Base-by-base conservation (phyloP, 441 rosid species). In the Codiaeum variegatum region DNA sequence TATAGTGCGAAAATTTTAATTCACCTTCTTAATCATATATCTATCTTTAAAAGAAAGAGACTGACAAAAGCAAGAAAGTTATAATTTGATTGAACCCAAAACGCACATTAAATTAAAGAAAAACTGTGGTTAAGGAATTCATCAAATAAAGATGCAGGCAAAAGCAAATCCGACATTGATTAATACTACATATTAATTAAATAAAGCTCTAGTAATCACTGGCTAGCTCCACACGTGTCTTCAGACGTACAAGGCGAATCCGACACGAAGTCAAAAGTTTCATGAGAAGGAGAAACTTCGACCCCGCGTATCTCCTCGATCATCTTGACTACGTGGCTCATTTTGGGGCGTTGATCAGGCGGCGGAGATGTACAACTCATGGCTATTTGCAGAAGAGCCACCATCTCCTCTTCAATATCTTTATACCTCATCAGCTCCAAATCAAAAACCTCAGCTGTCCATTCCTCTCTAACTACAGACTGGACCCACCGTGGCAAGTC, bases 401-500 rank as follows among this genome's bases (percentile, higher is more conserved):
- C 92, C 97, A 92, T 91, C 85, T 92, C 96, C 82, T 82, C 97
- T 79, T 92, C 95, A 28, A 79, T 77, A 4, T 83, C 86, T 83
- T 86, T 91, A 55, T 86, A 78, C 83, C 94, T 87, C 75, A 88
- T 84, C 64, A 94, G 90, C 86, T 94, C 98, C 38, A 90, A 75
- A 76, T 94, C 98, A n/a, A 91, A 91, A 32, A 92, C 98, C 80
- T 92, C 98, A 0, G 87, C 89, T 44, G 85, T 88, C 98, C 98
- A 94, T 76, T 92, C 98, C 47, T 91, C 98, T 47, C 90, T 85
- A 66, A 86, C 91, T 28, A 91, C 84, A 5, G 98, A 90, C 70
- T 91, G 94, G 52, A 92, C 97, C 99, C 98, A 94, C 77, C 99
- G 86, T 0, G 97, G 97, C 71, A 94, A 84, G 77, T 94, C 98